These are phyloP conservation scores for Skeletonema menzelii DNA, from an alignment of 108 stramenopile species.

Conservation along the genomic window DNA sequence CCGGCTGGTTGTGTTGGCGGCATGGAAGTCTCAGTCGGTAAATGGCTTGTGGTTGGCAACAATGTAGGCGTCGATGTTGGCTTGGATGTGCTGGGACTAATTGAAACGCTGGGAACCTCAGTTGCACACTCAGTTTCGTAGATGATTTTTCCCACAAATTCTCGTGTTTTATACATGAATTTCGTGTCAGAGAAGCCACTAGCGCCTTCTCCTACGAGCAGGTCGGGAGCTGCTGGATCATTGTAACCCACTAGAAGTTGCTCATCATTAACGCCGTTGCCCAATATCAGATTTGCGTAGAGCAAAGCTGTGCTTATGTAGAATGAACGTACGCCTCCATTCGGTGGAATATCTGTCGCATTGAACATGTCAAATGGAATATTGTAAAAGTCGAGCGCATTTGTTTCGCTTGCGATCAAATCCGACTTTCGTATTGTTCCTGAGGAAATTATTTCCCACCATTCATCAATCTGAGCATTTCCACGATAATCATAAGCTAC, in stretches of 20 bases:
- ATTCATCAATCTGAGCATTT: not conserved
- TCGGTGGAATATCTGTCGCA: slow-evolving; percentile 3
- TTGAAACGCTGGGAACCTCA: slow-evolving; percentile 5
- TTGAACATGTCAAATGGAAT: slow-evolving; percentile 14
- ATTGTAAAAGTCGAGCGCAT: slow-evolving; percentile 1
- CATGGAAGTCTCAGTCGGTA: not conserved
- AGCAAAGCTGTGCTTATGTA: slow-evolving; percentile 11
- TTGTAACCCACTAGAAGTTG: not conserved
- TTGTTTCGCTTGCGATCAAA: not conserved
- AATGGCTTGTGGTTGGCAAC: not conserved
- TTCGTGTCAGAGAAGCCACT: slow-evolving; percentile 1
- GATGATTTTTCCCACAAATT: slow-evolving; percentile 14
- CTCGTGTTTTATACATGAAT: slow-evolving; percentile 2
- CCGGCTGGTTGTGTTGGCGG: not conserved
- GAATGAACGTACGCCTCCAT: slow-evolving; percentile 30
- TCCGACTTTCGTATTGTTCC: slow-evolving; percentile 4
- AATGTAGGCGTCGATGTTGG: not conserved
- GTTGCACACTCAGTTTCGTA: slow-evolving; percentile 23
- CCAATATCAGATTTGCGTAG: not conserved
- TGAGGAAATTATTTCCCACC: slow-evolving; percentile 14
- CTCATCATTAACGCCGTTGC: not conserved
- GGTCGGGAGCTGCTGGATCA: slow-evolving; percentile 5
- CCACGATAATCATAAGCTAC: slow-evolving; percentile 25
- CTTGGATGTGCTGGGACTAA: slow-evolving; percentile 5
- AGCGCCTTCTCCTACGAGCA: slow-evolving; percentile 26